phyloP scores from a whole-genome alignment of 208 protist species.

The Sergeia podlipaevii region DNA sequence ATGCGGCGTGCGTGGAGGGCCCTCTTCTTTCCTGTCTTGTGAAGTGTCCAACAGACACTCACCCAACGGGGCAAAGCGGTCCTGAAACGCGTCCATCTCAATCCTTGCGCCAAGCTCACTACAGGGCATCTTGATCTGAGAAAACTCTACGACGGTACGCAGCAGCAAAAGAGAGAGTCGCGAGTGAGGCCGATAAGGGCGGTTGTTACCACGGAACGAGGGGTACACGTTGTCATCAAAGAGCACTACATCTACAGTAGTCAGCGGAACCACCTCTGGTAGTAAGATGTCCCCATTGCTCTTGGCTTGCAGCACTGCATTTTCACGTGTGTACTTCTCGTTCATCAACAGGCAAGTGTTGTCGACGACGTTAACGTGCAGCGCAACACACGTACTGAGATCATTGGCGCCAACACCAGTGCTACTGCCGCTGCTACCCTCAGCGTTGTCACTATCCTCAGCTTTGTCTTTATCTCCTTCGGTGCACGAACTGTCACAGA shows the following conservation, averaged over 20 bases:
- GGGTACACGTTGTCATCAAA: constrained; percentile 20
- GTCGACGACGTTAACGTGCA: too few species aligned
- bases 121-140: constrained; percentile 13
- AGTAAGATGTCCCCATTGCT: constrained; percentile 6
- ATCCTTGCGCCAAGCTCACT: constrained; percentile 27
- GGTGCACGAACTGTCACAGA: too few species aligned
- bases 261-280: constrained; percentile 15
- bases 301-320: constrained; percentile 11
- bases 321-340: constrained; percentile 8
- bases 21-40: too few species aligned
- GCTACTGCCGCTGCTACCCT: too few species aligned
- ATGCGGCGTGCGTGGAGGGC: neutral
- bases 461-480: too few species aligned
- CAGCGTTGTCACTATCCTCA: too few species aligned
- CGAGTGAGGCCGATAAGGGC: constrained; percentile 4
- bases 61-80: constrained; percentile 18
- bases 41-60: constrained; percentile 16
- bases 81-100: constrained; percentile 29
- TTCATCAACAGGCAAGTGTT: too few species aligned
- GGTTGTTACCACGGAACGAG: constrained; percentile 6
- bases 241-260: constrained; percentile 26
- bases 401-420: too few species aligned
- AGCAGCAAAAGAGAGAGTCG: constrained; percentile 13
- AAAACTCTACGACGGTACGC: constrained; percentile 22
- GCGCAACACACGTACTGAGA: too few species aligned